Evolutionary conservation across 768 basidiomycete species (phyloP).

Genomic region (Dacryopinax spathularia): DNA sequence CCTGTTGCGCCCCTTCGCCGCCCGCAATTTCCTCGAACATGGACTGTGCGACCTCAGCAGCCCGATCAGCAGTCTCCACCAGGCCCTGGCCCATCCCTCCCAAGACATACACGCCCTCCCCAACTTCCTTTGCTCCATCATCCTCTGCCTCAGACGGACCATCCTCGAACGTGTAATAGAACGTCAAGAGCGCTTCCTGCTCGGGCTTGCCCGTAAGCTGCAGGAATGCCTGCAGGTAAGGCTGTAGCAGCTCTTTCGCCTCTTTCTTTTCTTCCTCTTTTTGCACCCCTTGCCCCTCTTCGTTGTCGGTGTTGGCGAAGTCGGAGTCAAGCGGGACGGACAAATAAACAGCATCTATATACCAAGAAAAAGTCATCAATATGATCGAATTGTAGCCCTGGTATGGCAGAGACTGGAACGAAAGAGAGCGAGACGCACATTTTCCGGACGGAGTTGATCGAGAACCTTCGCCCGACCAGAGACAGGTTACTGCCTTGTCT

Average conservation of each 20-base stretch:
- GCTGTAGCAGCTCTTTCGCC: background rate
- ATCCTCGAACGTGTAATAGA: background rate
- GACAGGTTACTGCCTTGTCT: constrained; percentile 39
- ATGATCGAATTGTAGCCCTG: background rate
- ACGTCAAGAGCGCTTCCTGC: background rate
- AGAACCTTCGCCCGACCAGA: constrained; percentile 59
- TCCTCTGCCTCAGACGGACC: background rate
- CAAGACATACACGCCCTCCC: background rate
- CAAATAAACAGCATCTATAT: constrained; percentile 4
- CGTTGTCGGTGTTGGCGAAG: no score
- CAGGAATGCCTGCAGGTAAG: background rate
- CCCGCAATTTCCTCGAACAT: background rate
- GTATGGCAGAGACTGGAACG: background rate
- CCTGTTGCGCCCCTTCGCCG: background rate
- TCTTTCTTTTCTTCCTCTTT: background rate
- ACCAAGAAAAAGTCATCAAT: background rate
- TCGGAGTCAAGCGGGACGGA: background rate
- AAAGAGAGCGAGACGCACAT: constrained; percentile 35
- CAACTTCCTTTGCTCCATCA: background rate
- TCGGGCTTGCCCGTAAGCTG: background rate
- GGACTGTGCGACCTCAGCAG: background rate
- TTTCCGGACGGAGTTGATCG: constrained; percentile 59
- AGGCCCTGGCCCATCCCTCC: background rate
- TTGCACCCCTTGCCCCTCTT: no score
- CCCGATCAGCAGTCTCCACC: background rate